Evolutionary conservation across 2,329 filamentous ascomycete species (phyloP).

Genomic region (Aureobasidium namibiae): DNA sequence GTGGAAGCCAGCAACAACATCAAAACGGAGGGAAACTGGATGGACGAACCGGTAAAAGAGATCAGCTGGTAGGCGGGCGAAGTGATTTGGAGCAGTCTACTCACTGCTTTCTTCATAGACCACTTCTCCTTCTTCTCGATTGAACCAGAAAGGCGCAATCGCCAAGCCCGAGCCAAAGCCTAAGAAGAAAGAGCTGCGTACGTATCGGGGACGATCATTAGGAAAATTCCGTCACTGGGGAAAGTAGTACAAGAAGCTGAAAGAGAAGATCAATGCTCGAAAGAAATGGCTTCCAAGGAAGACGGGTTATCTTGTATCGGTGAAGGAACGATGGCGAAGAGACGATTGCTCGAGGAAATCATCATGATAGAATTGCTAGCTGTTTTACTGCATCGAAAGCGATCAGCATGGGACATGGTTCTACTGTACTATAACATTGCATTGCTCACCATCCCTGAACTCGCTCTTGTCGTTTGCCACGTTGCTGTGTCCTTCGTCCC

Average conservation of each 20-base stretch:
- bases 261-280: not conserved
- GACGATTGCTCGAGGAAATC: not conserved
- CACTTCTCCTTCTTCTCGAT: not conserved
- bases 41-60: not conserved
- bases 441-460: not conserved
- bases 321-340: not conserved
- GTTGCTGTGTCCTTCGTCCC: no score
- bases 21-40: not conserved
- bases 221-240: not conserved
- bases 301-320: not conserved
- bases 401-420: not conserved
- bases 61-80: slow-evolving; percentile 4
- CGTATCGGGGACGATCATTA: not conserved
- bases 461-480: no score
- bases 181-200: not conserved
- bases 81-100: not conserved
- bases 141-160: not conserved
- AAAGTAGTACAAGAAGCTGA: not conserved
- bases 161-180: not conserved
- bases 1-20: not conserved
- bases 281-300: not conserved
- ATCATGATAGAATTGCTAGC: not conserved
- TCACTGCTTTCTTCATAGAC: slow-evolving; percentile 6
- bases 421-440: not conserved
- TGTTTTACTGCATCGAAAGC: not conserved